These are phyloP conservation scores for Ocimum tenuiflorum DNA, from an alignment of 257 asterid species.

Conservation along the genomic window DNA sequence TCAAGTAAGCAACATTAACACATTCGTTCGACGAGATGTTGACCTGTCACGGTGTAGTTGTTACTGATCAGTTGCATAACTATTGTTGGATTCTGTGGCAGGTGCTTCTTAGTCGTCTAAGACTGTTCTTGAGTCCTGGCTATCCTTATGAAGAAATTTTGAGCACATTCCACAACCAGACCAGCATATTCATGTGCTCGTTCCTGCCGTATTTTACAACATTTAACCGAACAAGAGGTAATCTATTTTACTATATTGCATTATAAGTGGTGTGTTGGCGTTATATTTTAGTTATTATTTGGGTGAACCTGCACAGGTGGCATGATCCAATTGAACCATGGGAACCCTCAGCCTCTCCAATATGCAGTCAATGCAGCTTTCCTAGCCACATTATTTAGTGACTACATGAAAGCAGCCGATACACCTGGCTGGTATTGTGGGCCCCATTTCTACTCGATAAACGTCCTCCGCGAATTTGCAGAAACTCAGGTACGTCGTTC, in stretches of 20 bases:
- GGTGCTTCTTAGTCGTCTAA: constrained; percentile 87
- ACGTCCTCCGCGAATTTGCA: constrained; percentile 73
- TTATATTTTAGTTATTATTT: neutral
- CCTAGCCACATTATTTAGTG: constrained; percentile 76
- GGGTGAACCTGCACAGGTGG: constrained; percentile 58
- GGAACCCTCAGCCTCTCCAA: constrained; percentile 95
- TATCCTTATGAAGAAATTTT: constrained; percentile 91
- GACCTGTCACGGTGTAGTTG: too few relatives aligned
- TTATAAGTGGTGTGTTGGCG: neutral
- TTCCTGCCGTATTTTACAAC: constrained; percentile 73
- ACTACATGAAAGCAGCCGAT: constrained; percentile 83
- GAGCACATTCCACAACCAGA: constrained; percentile 85
- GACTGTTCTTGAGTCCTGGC: constrained; percentile 89
- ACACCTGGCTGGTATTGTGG: constrained; percentile 99
- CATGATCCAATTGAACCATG: constrained; percentile 77
- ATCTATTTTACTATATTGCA: neutral
- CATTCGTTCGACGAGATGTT: neutral
- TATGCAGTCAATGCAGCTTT: constrained; percentile 85
- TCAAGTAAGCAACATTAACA: constrained; percentile 44
- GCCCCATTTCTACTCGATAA: constrained; percentile 76
- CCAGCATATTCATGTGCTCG: constrained; percentile 87
- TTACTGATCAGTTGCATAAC: neutral
- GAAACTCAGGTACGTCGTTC: constrained; percentile 88
- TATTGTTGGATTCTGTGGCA: constrained; percentile 15
- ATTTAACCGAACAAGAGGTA: constrained; percentile 84